A percentile compares a stretch with the other conserved stretches of the same genome.
Evolutionary conservation across 768 basidiomycete species (phyloP).

Genomic region (Terana coerulea): DNA sequence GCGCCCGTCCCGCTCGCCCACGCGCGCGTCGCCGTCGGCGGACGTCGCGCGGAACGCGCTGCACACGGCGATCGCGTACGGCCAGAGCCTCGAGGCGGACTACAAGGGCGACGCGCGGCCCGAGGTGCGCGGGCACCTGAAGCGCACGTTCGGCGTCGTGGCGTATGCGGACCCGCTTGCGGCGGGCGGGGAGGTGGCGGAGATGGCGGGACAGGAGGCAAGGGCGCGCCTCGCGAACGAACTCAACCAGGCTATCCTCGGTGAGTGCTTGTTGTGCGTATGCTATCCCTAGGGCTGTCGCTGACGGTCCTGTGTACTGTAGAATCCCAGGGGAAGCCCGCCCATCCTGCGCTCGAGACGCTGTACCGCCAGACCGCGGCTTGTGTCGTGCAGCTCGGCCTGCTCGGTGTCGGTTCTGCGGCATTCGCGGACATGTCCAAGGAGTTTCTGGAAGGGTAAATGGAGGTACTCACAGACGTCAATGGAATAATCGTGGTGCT

Average conservation of each 20-base stretch:
- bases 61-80: constrained; percentile 67
- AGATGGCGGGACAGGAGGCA: constrained; percentile 65
- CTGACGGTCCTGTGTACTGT: constrained; percentile 1
- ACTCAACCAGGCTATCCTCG: constrained; percentile 78
- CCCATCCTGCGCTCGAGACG: constrained; percentile 68
- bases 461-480: too few species aligned
- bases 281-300: background rate
- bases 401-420: constrained; percentile 69
- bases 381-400: constrained; percentile 65
- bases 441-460: constrained; percentile 56
- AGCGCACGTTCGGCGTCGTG: constrained; percentile 74
- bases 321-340: constrained; percentile 80
- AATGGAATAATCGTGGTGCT: too few species aligned
- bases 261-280: too few species aligned
- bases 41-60: constrained; percentile 46
- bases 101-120: constrained; percentile 61
- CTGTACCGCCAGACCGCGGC: constrained; percentile 73
- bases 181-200: constrained; percentile 60
- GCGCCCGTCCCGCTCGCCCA: constrained; percentile 17
- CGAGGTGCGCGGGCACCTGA: constrained; percentile 63
- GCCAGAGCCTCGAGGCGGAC: constrained; percentile 64
- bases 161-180: constrained; percentile 74
- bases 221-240: constrained; percentile 67
- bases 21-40: constrained; percentile 21
- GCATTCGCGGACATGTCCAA: constrained; percentile 78